These are phyloP conservation scores for Rhizopus sp. DNA, from an alignment of 371 early-diverging fungal genomes.

Conservation along the genomic window DNA sequence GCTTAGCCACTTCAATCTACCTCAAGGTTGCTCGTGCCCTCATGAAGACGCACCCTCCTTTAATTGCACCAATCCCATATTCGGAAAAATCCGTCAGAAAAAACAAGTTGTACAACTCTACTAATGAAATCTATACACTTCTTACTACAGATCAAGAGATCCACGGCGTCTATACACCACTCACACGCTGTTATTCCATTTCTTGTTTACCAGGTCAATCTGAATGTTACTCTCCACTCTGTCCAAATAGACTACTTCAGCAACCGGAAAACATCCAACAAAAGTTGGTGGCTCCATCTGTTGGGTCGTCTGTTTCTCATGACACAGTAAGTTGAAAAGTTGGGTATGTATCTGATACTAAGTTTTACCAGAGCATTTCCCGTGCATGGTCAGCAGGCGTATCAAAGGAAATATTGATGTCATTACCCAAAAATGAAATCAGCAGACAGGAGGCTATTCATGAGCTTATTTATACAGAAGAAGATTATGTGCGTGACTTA, in stretches of 20 bases:
- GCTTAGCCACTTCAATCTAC: conserved; percentile 18
- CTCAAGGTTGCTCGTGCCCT: conserved; percentile 38
- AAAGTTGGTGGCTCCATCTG: conserved; percentile 16
- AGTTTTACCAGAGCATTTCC: conserved; percentile 37
- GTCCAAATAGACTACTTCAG: conserved; percentile 32
- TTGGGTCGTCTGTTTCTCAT: conserved; percentile 39
- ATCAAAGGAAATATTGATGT: conserved; percentile 72
- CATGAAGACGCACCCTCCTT: conserved; percentile 34
- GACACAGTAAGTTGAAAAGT: conserved; percentile 35
- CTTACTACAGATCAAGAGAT: conserved; percentile 27
- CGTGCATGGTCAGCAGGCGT: conserved; percentile 74
- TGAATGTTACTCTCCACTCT: conserved; percentile 45
- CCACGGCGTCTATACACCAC: conserved; percentile 41
- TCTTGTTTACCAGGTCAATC: conserved; percentile 37
- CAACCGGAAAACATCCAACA: conserved; percentile 7
- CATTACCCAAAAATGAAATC: conserved; percentile 75
- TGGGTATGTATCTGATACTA: background rate
- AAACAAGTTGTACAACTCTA: conserved; percentile 39
- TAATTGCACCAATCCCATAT: conserved; percentile 39
- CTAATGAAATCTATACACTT: conserved; percentile 42
- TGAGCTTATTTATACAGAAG: conserved; percentile 90
- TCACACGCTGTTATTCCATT: conserved; percentile 40
- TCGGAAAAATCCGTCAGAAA: conserved; percentile 44
- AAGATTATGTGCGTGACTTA: conserved; percentile 86
- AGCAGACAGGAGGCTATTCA: conserved; percentile 92